Base-by-base conservation (phyloP, 2,329 filamentous ascomycete species). In the Triangularia setosa region DNA sequence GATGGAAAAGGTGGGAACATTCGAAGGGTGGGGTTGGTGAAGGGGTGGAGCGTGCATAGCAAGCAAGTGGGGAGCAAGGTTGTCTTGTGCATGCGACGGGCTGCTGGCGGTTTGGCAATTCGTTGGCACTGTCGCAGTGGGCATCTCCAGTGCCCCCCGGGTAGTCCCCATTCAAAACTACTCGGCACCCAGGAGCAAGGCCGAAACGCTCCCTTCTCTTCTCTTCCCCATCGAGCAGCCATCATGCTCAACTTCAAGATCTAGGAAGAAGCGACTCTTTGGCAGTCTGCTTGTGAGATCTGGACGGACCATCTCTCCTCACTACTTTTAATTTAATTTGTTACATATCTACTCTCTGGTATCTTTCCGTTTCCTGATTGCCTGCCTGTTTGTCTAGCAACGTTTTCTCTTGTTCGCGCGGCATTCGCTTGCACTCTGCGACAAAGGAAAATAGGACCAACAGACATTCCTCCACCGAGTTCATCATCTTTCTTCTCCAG, bases 171-270 rank as follows among this genome's bases (percentile, higher is more conserved):
- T 76, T 76, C 75, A 77, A 75, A 77, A 77, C 72, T 73, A 70
- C 68, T 69, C 66, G 67, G 68, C 68, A 69, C 73, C 74, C 67
- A 60, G 48, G 65, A 58, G 70, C 70, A 70, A 65, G 68, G 65
- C 65, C 66, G 64, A 66, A 69, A 71, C 58, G 52, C n/a, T 69
- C 71, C 69, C 68, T 72, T 70, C 68, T 72, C 73, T 70, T 71
- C 68, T 76, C 77, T 77, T 75, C 73, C 73, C 72, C 76, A 75
- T 80, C 81, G 79, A 84, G 81, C 77, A 76, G 77, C 75, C 79
- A 79, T 79, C 75, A 84, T 86, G 82, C 83, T 83, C 80, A 80
- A 79, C 75, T 80, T 72, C 73, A 77, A 76, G 78, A 78, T 84
- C 75, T 85, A 71, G 80, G 79, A 80, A 75, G 75, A 79, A 80